Conservation (phyloP, 805 yeast genomes). For the Starmerella stellata region DNA sequence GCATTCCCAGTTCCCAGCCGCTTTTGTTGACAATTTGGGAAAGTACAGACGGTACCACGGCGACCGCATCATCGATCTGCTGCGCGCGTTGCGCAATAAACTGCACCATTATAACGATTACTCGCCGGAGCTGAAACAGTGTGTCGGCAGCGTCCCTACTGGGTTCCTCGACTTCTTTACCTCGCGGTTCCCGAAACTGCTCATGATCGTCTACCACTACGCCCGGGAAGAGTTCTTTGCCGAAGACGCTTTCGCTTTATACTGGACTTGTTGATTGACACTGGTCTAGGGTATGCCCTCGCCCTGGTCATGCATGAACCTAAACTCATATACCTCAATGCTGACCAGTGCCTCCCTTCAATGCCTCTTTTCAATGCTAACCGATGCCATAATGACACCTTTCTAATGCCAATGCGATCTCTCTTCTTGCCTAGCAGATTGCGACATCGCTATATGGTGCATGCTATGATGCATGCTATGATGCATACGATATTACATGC, state of each 20-base stretch:
- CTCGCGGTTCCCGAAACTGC: constrained; percentile 52
- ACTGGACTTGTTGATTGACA: neutral
- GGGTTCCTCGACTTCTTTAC: constrained; percentile 71
- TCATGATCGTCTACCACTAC: constrained; percentile 46
- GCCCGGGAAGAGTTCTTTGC: constrained; percentile 8
- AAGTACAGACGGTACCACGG: constrained; percentile 77
- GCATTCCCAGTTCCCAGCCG: constrained; percentile 53
- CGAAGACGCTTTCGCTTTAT: constrained; percentile 6
- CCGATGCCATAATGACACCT: too few species aligned
- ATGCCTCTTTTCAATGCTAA: too few species aligned
- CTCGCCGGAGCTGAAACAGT: constrained; percentile 32
- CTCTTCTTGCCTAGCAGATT: too few species aligned
- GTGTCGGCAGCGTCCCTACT: constrained; percentile 65
- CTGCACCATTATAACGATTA: constrained; percentile 87
- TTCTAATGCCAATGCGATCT: too few species aligned
- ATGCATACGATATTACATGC: too few species aligned
- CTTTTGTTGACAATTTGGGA: constrained; percentile 66
- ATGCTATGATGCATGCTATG: too few species aligned
- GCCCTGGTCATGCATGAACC: too few species aligned
- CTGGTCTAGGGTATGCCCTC: too few species aligned
- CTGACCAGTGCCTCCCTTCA: too few species aligned
- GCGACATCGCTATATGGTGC: too few species aligned
- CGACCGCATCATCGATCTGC: constrained; percentile 59
- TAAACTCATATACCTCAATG: too few species aligned
- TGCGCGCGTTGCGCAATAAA: constrained; percentile 81